phyloP scores from a whole-genome alignment of 129 eudicot genomes.

The Arctium lappa region DNA sequence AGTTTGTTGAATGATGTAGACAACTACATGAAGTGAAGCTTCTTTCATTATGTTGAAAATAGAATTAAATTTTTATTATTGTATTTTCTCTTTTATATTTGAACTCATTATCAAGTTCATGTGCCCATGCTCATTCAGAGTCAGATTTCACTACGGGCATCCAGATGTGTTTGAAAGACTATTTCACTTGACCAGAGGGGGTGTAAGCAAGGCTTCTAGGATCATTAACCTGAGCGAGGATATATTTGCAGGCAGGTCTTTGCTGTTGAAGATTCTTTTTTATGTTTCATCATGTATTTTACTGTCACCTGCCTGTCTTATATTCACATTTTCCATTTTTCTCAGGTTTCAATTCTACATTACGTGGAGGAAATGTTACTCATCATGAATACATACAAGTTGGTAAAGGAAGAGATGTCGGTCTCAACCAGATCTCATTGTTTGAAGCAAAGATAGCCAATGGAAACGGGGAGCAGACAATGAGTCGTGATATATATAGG shows the following conservation, averaged over 20 bases:
- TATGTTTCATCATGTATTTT: background rate
- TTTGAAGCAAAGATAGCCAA: constrained; percentile 97
- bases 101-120: constrained; percentile 4
- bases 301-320: background rate
- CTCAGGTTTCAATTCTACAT: constrained; percentile 89
- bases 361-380: constrained; percentile 92
- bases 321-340: constrained; percentile 14
- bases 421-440: constrained; percentile 87
- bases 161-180: constrained; percentile 97
- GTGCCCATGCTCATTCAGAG: constrained; percentile 49
- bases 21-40: background rate
- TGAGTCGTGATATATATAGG: constrained; percentile 95
- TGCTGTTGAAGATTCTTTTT: background rate
- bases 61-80: background rate
- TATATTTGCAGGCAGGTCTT: constrained; percentile 84
- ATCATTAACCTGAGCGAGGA: constrained; percentile 90
- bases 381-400: constrained; percentile 99
- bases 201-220: constrained; percentile 95
- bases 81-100: background rate
- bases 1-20: background rate
- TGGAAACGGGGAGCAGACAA: constrained; percentile 94
- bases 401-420: constrained; percentile 97
- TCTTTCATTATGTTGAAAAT: background rate
- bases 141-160: constrained; percentile 96
- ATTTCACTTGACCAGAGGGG: constrained; percentile 92